Base-by-base conservation (phyloP, 139 green algal genomes). In the Coccomyxa sp. region DNA sequence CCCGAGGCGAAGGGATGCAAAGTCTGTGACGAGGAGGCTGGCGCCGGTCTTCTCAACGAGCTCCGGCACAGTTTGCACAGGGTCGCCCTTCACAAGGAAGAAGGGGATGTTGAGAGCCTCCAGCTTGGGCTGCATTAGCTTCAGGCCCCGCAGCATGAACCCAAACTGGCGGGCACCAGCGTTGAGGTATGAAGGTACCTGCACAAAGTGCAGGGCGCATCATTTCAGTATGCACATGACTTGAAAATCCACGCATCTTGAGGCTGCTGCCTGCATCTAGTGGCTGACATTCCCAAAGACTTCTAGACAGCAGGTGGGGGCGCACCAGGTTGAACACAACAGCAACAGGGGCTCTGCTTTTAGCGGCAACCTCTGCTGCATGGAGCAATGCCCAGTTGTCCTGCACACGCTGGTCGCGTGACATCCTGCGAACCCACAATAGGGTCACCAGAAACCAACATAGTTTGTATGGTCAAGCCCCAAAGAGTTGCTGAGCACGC, bases 301-400 rank as follows among this genome's bases (percentile, higher is more conserved):
- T 27, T 78, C 58, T 78, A n/a, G n/a, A n/a, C n/a, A n/a, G n/a
- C n/a, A n/a, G 27, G 74, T 51, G 27, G 27, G 23, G 13, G 18
- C 86, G n/a, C 81, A 96, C 94, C 88, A 98, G 88, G 86, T 97
- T 97, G 90, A 98, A 98, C 0, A 83, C 92, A 15, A 98, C 89
- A 1, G 90, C 94, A 0, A 95, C 91, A 7, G 91, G 88, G 7
- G 85, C 81, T 0, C 79, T 79, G 0, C 45, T 81, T 68, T 87
- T 79, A 13, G 81, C 75, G 4, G 94, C 95, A 59, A 90, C 57
- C 79, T 98, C 90, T 16, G 86, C 79, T 0, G 96, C 96, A 74
- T 97, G 87, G 23, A 99, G 88, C 80, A 99, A 90, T 1, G 96
- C 96, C 95, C 96, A 99, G 89, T 99, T 99, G 88, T 99, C 95